Percentiles rank a stretch among this genome's conserved stretches.
These are phyloP conservation scores for Boletellus sp. DNA, from an alignment of 768 basidiomycete species.

Conservation along the genomic window DNA sequence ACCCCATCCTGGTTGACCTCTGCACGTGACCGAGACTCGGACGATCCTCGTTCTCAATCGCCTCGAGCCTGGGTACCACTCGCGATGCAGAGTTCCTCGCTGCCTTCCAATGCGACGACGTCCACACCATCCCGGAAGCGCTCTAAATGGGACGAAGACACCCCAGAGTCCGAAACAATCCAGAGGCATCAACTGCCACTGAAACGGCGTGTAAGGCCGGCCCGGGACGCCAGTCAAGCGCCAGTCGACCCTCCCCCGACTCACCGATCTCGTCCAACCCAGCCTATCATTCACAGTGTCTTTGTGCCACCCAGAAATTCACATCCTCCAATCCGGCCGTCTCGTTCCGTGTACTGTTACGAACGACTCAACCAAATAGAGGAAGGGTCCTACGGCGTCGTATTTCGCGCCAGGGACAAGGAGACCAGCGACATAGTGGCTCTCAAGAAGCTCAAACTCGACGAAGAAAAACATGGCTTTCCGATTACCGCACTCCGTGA, in stretches of 20 bases:
- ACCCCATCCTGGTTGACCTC: slow-evolving; percentile 16
- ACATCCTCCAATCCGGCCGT: slow-evolving; percentile 79
- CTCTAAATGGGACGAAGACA: slow-evolving; percentile 68
- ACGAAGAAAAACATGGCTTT: slow-evolving; percentile 98
- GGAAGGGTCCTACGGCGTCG: slow-evolving; percentile 96
- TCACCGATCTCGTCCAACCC: slow-evolving; percentile 11
- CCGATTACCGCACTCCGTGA: slow-evolving; percentile 96
- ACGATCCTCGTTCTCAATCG: not conserved
- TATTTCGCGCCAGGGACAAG: slow-evolving; percentile 94
- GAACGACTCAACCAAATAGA: slow-evolving; percentile 97
- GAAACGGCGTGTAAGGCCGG: slow-evolving; percentile 53
- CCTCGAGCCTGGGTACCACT: not conserved
- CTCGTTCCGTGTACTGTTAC: slow-evolving; percentile 91
- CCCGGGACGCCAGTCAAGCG: slow-evolving; percentile 20
- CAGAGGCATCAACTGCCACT: slow-evolving; percentile 37
- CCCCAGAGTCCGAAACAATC: slow-evolving; percentile 40
- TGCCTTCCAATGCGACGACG: slow-evolving; percentile 26
- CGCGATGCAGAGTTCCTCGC: slow-evolving; percentile 9
- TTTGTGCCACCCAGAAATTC: slow-evolving; percentile 72
- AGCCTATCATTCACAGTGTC: slow-evolving; percentile 46
- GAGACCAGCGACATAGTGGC: slow-evolving; percentile 95
- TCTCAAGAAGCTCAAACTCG: slow-evolving; percentile 95
- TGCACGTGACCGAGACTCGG: slow-evolving; percentile 17
- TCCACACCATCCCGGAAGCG: slow-evolving; percentile 66
- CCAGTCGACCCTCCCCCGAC: slow-evolving; percentile 16